Evolutionary conservation across 768 basidiomycete species (phyloP), one percentile per base, ranked within the genome.

Genomic region (Termitomyces sp.): DNA sequence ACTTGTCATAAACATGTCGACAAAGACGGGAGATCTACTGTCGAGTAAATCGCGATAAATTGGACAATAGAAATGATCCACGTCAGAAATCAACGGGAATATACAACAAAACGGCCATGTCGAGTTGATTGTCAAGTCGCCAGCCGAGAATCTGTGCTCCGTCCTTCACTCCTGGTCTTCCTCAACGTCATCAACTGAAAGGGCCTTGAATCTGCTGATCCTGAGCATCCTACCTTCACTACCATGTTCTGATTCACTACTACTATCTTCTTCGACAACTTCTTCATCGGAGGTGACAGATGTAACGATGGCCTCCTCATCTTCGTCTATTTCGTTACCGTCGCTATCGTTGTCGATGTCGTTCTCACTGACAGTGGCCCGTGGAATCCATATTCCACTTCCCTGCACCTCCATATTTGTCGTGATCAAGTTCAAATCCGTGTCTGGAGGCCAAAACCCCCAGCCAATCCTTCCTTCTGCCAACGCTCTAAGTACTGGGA

Each of bases 391-490:
- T 58, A 89, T 79, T 1, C 88, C 85, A 41, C 67, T 62, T 10
- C 69, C 75, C 30, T 67, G 64, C 8, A 65, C 66, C n/a, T 57
- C 64, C 47, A 33, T 45, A 30, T 69, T 64, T 35, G 68, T 57
- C 11, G 57, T 56, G 9, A 72, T 55, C 43, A 57, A 51, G 15
- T 68, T 67, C 40, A 67, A 51, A 14, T 69, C 64, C 4, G 67
- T 74, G 1, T 67, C 79, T 12, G 87, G 85, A 8, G 93, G 92
- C 84, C 87, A 89, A 70, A 94, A 95, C 31, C 82, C 88, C 94
- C 94, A 97, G 21, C 75, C 73, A 45, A 96, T 75, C 59, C 76
- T 79, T 21, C 88, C 90, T 70, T 97, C 94, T 0, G 93, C 89
- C 26, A 95, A 72, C n/a, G 81, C 71, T 46, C 93, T 82, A 60